A percentile compares a stretch with the other conserved stretches of the same genome.
phyloP scores from a whole-genome alignment of 306 rosid genomes.

The Quercus cerris region DNA sequence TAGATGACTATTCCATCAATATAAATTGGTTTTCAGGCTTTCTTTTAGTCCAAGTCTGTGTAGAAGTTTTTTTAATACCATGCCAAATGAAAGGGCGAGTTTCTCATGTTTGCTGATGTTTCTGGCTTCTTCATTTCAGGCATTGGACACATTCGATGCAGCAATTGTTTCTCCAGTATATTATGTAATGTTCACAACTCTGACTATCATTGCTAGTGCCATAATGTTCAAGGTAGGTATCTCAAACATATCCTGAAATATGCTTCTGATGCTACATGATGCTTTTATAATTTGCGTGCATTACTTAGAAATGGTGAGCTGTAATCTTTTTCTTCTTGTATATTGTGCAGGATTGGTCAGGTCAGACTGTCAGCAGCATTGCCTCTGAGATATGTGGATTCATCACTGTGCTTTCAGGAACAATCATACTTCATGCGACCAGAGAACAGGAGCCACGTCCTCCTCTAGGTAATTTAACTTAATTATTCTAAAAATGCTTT shows the following conservation, averaged over 20 bases:
- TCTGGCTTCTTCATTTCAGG: slow-evolving; percentile 44
- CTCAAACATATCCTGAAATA: slow-evolving; percentile 5
- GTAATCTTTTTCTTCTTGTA: slow-evolving; percentile 12
- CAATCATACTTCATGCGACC: slow-evolving; percentile 76
- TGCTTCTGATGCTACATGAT: background rate
- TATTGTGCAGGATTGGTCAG: slow-evolving; percentile 84
- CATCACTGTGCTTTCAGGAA: slow-evolving; percentile 87
- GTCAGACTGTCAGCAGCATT: slow-evolving; percentile 71
- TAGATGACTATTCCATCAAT: background rate
- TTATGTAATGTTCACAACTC: slow-evolving; percentile 92
- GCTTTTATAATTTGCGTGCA: background rate
- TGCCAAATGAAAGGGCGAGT: background rate
- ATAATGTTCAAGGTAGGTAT: slow-evolving; percentile 80
- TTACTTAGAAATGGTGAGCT: background rate
- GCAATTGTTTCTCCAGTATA: slow-evolving; percentile 86
- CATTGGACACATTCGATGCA: slow-evolving; percentile 81
- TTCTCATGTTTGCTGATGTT: slow-evolving; percentile 9
- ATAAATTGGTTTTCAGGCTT: background rate
- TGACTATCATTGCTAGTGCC: slow-evolving; percentile 82
- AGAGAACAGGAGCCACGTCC: slow-evolving; percentile 70
- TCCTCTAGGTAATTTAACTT: slow-evolving; percentile 49
- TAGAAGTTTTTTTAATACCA: background rate
- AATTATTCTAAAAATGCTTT: slow-evolving; percentile 9
- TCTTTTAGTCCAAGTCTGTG: background rate
- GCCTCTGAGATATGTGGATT: slow-evolving; percentile 94